Conservation (phyloP, 2,329 filamentous ascomycete species). For the Fusarium temperatum region DNA sequence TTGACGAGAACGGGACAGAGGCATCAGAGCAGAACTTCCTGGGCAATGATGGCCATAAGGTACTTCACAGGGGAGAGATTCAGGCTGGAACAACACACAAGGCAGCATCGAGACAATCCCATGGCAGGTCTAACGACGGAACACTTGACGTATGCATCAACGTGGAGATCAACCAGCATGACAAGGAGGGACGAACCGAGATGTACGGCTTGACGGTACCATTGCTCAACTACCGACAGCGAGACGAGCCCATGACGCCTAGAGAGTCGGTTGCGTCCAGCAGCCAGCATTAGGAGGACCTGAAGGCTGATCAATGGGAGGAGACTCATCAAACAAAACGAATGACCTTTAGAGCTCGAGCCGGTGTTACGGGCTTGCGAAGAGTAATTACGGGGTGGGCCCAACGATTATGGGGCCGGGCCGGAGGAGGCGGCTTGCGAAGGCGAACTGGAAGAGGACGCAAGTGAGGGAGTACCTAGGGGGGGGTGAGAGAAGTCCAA, state of each 20-base stretch:
- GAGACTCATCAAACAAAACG: background rate
- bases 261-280: slow-evolving; percentile 36
- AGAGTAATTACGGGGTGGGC: background rate
- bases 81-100: slow-evolving; percentile 80
- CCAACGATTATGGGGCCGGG: slow-evolving; percentile 10
- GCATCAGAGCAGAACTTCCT: slow-evolving; percentile 42
- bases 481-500: background rate
- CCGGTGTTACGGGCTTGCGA: slow-evolving; percentile 8
- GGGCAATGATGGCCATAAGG: slow-evolving; percentile 72
- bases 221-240: slow-evolving; percentile 58
- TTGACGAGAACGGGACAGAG: slow-evolving; percentile 28
- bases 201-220: slow-evolving; percentile 91
- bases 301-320: background rate
- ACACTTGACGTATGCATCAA: slow-evolving; percentile 84
- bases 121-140: slow-evolving; percentile 66
- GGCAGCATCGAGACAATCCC: slow-evolving; percentile 67
- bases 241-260: slow-evolving; percentile 39
- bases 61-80: slow-evolving; percentile 80
- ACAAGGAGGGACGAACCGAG: slow-evolving; percentile 80
- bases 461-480: background rate
- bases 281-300: slow-evolving; percentile 19
- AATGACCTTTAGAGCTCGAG: background rate
- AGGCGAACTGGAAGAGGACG: slow-evolving; percentile 2
- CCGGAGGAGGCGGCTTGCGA: slow-evolving; percentile 20
- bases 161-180: slow-evolving; percentile 86